Evolutionary conservation across 1,139 yeast species (phyloP).

Genomic region (Candida sp.): DNA sequence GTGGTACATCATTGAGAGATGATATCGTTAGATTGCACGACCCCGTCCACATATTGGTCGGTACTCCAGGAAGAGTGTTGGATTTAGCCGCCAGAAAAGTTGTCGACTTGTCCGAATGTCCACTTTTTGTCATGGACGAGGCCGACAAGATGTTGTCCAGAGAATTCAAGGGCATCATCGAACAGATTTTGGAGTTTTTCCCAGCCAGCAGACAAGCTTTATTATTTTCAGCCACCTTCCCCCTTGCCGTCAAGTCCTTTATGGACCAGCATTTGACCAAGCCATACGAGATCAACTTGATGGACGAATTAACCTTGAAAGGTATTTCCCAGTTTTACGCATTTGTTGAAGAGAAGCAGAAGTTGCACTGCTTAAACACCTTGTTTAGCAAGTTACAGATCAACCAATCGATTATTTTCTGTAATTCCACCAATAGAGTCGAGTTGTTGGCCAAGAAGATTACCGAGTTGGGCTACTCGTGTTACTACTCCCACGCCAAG

Average conservation of each 20-base stretch:
- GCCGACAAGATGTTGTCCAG: conserved; percentile 97
- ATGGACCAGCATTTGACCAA: conserved; percentile 91
- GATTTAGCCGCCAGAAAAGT: conserved; percentile 90
- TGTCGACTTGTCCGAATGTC: conserved; percentile 88
- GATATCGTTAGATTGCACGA: conserved; percentile 94
- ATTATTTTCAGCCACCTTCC: conserved; percentile 95
- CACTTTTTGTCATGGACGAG: conserved; percentile 96
- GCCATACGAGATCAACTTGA: conserved; percentile 94
- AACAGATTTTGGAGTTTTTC: conserved; percentile 83
- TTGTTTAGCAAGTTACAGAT: conserved; percentile 92
- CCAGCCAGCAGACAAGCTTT: conserved; percentile 85
- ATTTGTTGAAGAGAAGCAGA: conserved; percentile 96
- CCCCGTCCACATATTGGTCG: conserved; percentile 89
- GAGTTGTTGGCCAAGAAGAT: conserved; percentile 95
- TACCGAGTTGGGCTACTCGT: conserved; percentile 95
- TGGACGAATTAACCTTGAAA: conserved; percentile 96
- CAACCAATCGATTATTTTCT: conserved; percentile 95
- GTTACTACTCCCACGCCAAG: conserved; percentile 96
- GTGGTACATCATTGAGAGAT: conserved; percentile 95
- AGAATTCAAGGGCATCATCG: conserved; percentile 88
- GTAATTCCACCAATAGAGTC: conserved; percentile 96
- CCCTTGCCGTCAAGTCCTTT: conserved; percentile 88
- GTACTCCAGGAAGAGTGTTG: conserved; percentile 96
- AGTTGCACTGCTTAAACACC: conserved; percentile 94
- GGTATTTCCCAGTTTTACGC: conserved; percentile 99